Percentiles rank a stretch among this genome's conserved stretches.
These are phyloP conservation scores for Xerocomus brunneocitrinus DNA, from an alignment of 768 basidiomycete genomes.

Conservation along the genomic window DNA sequence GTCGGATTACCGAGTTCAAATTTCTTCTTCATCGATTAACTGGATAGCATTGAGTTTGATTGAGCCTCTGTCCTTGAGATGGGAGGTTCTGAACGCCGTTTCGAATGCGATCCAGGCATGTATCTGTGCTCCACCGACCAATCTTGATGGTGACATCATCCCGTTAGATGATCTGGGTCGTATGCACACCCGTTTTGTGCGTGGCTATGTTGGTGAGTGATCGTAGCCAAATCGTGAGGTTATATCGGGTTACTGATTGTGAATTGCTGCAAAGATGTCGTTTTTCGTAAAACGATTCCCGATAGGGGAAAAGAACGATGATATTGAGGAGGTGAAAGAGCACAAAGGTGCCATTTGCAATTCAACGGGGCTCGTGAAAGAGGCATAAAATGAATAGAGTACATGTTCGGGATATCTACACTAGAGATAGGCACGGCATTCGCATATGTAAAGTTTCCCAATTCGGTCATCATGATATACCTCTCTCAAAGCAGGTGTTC, in stretches of 20 bases:
- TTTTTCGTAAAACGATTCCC: conserved; percentile 27
- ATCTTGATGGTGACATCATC: conserved; percentile 10
- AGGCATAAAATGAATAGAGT: conserved; percentile 14
- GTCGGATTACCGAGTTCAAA: conserved; percentile 37
- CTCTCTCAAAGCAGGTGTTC: not conserved
- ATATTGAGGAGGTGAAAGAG: conserved; percentile 19
- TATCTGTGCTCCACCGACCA: not conserved
- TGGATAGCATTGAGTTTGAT: conserved; percentile 48
- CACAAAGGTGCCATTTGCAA: conserved; percentile 3
- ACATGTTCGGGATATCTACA: conserved; percentile 9
- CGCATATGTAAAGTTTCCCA: conserved; percentile 2
- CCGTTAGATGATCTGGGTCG: conserved; percentile 63
- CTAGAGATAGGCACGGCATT: conserved; percentile 6
- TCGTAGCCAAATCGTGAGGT: conserved; percentile 1
- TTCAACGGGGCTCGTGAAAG: conserved; percentile 5
- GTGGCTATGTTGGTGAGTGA: conserved; percentile 55
- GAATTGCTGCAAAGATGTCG: conserved; percentile 21
- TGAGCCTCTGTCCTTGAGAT: conserved; percentile 41
- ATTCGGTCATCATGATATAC: not conserved
- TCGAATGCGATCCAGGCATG: conserved; percentile 62
- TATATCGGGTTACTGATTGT: conserved; percentile 7
- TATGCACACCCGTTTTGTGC: conserved; percentile 66
- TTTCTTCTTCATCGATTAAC: conserved; percentile 46
- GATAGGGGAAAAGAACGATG: conserved; percentile 16
- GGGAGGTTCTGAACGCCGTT: conserved; percentile 47